Evolutionary conservation across 2,329 filamentous ascomycete genomes (phyloP), one percentile per base, ranked within the genome.

Genomic region (Fusarium succisae): DNA sequence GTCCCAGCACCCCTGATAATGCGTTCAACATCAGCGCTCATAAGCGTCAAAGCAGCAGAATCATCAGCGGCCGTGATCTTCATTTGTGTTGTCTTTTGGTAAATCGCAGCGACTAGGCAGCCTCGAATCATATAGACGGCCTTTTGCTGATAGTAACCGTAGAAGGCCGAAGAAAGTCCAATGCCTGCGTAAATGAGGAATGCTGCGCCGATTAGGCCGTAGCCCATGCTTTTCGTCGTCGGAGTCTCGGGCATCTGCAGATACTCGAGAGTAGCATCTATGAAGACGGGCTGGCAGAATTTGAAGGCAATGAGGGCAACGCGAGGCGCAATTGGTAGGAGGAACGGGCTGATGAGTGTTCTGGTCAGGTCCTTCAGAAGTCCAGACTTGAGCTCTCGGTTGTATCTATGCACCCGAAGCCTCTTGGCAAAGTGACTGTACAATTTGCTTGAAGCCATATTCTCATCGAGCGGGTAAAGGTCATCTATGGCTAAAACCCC

Each of bases 21-120:
- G 10, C 82, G 80, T 64, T 87, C 86, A 15, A 87, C 79, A 54
- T 88, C 86, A 8, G 84, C 82, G 63, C 81, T 85, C 86, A 87
- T 87, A 7, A 87, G 79, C 1, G 86, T 87, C 48, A 87, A 70
- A 0, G 84, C 81, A 0, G 84, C 82, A 7, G 82, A 80, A n/a
- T 85, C 81, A 39, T 83, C 81, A 7, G 81, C 77, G 0, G 78
- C 74, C 0, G 79, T 79, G 7, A 81, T 63, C 12, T 80, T 80
- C n/a, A 81, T 70, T 20, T 72, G 70, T 0, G 79, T 80, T 2
- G 81, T 82, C 65, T 83, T 81, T 17, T 69, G 70, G 53, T 83
- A 85, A 5, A 85, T 77, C 7, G 76, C 78, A 1, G 80, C 72
- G 4, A 77, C 79, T 1, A 85, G 75, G 28, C 79, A 79, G 9